Conservation (phyloP, 169 alveolate genomes). For the Plasmodium billcollinsi region DNA sequence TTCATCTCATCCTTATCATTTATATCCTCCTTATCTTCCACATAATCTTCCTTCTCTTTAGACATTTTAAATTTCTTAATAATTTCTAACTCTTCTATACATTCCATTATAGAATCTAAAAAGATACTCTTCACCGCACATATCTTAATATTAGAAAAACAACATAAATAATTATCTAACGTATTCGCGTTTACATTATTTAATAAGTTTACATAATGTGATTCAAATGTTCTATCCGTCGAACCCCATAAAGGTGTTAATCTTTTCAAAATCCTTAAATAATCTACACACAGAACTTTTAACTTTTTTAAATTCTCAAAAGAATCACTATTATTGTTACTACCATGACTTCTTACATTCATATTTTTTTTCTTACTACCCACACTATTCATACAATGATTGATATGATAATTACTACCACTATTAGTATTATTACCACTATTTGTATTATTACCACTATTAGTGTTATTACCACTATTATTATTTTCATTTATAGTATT, state of each 20-base stretch:
- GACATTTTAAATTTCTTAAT: constrained; percentile 32
- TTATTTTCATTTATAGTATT: not conserved
- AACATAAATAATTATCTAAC: constrained; percentile 48
- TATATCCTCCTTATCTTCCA: not conserved
- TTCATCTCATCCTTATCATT: constrained; percentile 14
- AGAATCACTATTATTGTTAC: no score
- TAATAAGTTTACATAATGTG: constrained; percentile 46
- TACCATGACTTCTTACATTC: not conserved
- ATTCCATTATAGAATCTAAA: constrained; percentile 40
- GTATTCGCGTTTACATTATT: constrained; percentile 41
- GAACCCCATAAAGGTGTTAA: constrained; percentile 46
- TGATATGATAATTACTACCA: not conserved
- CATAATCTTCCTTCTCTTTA: constrained; percentile 5
- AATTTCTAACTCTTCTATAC: constrained; percentile 64
- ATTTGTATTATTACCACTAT: not conserved
- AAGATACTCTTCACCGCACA: constrained; percentile 28
- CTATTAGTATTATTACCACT: not conserved
- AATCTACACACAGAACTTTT: constrained; percentile 38
- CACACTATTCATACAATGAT: not conserved
- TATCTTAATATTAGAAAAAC: constrained; percentile 59
- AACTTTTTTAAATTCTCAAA: constrained; percentile 27
- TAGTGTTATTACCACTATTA: not conserved
- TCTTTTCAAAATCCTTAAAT: constrained; percentile 53
- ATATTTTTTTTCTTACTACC: constrained; percentile 6
- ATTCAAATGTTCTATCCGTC: constrained; percentile 53